Evolutionary conservation across 2,329 filamentous ascomycete species (phyloP), one percentile per base, ranked within the genome.

Genomic region (Hymenotorrendiella dingleyae): DNA sequence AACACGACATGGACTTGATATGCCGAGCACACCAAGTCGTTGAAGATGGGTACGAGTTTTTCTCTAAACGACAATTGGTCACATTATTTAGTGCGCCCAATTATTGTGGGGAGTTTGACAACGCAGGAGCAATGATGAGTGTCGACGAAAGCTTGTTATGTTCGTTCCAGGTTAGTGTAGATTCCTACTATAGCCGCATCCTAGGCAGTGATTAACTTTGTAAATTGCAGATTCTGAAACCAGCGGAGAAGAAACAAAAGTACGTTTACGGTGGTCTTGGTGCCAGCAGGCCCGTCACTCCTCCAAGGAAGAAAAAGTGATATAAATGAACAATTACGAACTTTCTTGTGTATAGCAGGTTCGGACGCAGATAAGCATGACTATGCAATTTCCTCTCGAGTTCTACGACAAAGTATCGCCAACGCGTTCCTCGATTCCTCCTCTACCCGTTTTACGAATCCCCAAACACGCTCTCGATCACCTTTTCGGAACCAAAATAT

Each of bases 241-340:
- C 93, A 63, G 93, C 93, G 69, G 93, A 98, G 80, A 98, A 98
- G 84, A 98, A 98, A 84, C 91, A 96, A 87, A 97, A 97, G 90
- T 97, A 94, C 76, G 90, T 94, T 65, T 78, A 81, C 72, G 75
- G 74, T 72, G 75, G 77, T 72, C 75, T 84, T 69, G 81, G 78
- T 71, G 76, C 76, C 71, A 74, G 78, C 73, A 77, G 74, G 72
- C 76, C 78, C 67, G 73, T 77, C 69, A 82, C 79, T 76, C 73
- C 80, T 74, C 77, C 80, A 68, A 74, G 76, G 72, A 86, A 82
- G 68, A 80, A 81, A 68, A 74, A 78, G 70, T 82, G 82, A 72
- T 28, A 42, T 50, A 49, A 48, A 76, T 79, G 72, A 75, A 72
- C 74, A 76, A 71, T 83, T 60, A 58, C 82, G 73, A 86, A 82